Percentiles rank a stretch among this genome's conserved stretches.
phyloP scores from a whole-genome alignment of 2,329 filamentous ascomycete genomes.

The Raffaelea arxii region DNA sequence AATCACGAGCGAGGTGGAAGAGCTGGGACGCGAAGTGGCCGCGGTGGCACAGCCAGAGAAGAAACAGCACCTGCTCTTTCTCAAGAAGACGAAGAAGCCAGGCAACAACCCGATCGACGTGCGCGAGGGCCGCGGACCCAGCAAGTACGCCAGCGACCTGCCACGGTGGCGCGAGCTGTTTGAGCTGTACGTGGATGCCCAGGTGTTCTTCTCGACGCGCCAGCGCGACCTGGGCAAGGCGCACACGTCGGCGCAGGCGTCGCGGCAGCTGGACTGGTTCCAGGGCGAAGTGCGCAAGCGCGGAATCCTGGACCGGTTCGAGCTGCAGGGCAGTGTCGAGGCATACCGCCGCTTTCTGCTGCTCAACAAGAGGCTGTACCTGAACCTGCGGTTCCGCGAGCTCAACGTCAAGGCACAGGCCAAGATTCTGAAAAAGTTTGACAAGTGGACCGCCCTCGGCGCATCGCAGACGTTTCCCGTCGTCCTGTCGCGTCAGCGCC shows the following conservation, averaged over 20 bases:
- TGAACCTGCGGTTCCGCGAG: conserved; percentile 73
- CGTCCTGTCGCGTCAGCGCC: conserved; percentile 46
- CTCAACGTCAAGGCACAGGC: conserved; percentile 67
- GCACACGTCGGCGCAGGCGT: conserved; percentile 55
- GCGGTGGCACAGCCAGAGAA: conserved; percentile 48
- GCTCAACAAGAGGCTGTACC: conserved; percentile 68
- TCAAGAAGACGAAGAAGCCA: not conserved
- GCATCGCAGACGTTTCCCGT: conserved; percentile 54
- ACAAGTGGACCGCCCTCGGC: conserved; percentile 71
- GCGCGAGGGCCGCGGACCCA: conserved; percentile 47
- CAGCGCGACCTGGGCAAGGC: conserved; percentile 57
- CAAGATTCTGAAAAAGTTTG: conserved; percentile 85
- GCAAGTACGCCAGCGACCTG: conserved; percentile 43
- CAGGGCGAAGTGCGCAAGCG: conserved; percentile 54
- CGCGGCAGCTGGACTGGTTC: conserved; percentile 61
- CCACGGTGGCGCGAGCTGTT: conserved; percentile 74
- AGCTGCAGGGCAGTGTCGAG: conserved; percentile 51
- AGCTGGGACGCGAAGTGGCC: conserved; percentile 55
- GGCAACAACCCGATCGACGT: conserved; percentile 13
- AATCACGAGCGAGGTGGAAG: conserved; percentile 52
- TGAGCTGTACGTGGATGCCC: conserved; percentile 68
- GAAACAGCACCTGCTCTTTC: conserved; percentile 13
- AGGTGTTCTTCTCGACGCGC: conserved; percentile 72
- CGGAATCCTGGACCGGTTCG: conserved; percentile 52
- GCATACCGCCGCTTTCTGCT: conserved; percentile 61